These are phyloP conservation scores for Aspergillus unguis DNA, from an alignment of 2,329 filamentous ascomycete species.

Conservation along the genomic window DNA sequence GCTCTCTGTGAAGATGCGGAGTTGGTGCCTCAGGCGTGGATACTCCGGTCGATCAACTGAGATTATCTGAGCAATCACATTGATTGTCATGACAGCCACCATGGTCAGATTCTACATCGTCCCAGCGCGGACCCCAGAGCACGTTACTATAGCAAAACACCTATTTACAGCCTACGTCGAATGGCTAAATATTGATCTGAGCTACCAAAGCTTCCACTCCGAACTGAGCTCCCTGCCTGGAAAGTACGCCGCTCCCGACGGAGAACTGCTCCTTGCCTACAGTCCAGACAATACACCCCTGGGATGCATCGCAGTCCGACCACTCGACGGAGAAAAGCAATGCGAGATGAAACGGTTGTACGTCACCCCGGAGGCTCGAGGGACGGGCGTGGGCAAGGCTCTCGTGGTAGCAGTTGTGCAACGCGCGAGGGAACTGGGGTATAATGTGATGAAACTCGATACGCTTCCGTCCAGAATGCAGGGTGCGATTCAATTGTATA, in stretches of 20 bases:
- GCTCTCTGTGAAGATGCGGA: neutral
- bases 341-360: constrained; percentile 61
- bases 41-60: too few species aligned
- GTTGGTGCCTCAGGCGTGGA: neutral
- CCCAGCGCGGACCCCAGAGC: constrained; percentile 40
- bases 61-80: too few species aligned
- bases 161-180: constrained; percentile 44
- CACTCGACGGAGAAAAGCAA: constrained; percentile 8
- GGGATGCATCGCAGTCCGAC: constrained; percentile 52
- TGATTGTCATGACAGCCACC: too few species aligned
- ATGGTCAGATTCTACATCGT: constrained; percentile 23
- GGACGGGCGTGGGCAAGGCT: constrained; percentile 48
- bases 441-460: constrained; percentile 54
- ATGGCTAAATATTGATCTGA: constrained; percentile 53
- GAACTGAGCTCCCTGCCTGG: constrained; percentile 55
- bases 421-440: constrained; percentile 48
- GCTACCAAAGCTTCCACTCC: constrained; percentile 54
- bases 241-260: constrained; percentile 47
- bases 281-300: constrained; percentile 27
- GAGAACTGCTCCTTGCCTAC: constrained; percentile 49
- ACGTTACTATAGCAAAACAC: constrained; percentile 42
- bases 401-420: constrained; percentile 47
- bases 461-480: constrained; percentile 52
- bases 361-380: constrained; percentile 47
- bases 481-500: constrained; percentile 51